These are phyloP conservation scores for Cercospora zeae-maydis DNA, from an alignment of 2,329 filamentous ascomycete species.

Conservation along the genomic window DNA sequence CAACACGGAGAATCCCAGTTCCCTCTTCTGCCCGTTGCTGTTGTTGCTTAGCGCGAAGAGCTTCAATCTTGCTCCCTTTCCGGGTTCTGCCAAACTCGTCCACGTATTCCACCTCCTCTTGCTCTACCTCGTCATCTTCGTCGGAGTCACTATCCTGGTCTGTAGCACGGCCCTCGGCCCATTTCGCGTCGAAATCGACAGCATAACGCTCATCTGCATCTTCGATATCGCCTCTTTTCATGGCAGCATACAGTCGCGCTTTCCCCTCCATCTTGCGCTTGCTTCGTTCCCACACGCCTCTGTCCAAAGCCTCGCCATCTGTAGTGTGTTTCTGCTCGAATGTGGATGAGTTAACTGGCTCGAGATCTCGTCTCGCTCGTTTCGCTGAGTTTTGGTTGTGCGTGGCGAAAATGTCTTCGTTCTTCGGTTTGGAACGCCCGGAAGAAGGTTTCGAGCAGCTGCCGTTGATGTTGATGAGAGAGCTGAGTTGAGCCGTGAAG, in stretches of 20 bases:
- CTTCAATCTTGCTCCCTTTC: constrained; percentile 66
- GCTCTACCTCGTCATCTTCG: constrained; percentile 39
- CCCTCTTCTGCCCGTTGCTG: constrained; percentile 58
- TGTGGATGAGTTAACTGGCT: constrained; percentile 51
- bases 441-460: constrained; percentile 39
- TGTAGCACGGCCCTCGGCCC: constrained; percentile 60
- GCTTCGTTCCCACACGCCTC: constrained; percentile 59
- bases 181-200: constrained; percentile 95
- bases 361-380: constrained; percentile 59
- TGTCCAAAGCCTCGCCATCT: constrained; percentile 61
- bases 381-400: constrained; percentile 62
- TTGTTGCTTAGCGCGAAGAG: constrained; percentile 58
- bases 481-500: constrained; percentile 84
- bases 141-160: constrained; percentile 47
- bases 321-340: constrained; percentile 62
- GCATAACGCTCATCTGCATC: constrained; percentile 62
- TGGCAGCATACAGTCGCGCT: constrained; percentile 77
- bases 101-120: constrained; percentile 74
- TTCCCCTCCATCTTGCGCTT: constrained; percentile 87
- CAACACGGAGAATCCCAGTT: constrained; percentile 64
- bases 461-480: constrained; percentile 61
- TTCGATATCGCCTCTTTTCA: constrained; percentile 80
- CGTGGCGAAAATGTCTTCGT: constrained; percentile 65
- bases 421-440: constrained; percentile 57
- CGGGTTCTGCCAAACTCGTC: constrained; percentile 91